Evolutionary conservation across 176 grass and related monocot genomes (phyloP), one percentile per base, ranked within the genome.

Genomic region (Hsuehochloa calcarea): DNA sequence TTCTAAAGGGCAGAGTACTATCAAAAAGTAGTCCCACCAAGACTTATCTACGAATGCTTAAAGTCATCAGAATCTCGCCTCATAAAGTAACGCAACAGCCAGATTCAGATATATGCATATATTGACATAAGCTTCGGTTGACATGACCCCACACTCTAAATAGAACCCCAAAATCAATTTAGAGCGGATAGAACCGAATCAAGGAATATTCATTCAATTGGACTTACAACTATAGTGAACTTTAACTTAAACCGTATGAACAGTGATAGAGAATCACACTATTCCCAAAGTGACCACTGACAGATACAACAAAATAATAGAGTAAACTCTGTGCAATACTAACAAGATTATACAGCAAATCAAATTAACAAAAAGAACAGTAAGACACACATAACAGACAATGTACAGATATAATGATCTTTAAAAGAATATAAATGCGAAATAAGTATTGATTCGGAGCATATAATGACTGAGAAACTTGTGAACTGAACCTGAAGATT

Each of bases 401-500:
- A 25, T 25, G 58, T 55, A 26, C 22, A 55, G 51, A 55, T 55
- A 55, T 63, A 69, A 69, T 4, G 60, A 75, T 59, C 58, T 65
- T 5, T 39, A 31, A 56, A 52, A 41, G 29, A 72, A 79, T 16
- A 41, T n/a, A 31, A 47, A 16, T 25, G 38, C 0, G 0, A 75
- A 61, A 58, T 41, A 65, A 23, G 26, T 49, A 68, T 26, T 62
- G 31, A 15, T 22, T 34, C 60, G 77, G 12, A 34, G 12, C 23
- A 65, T 49, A 84, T n/a, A 81, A 79, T 47, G 38, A 62, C 7
- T 79, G 41, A 84, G 78, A 79, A 83, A 52, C 35, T 77, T 34
- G 49, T 78, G 65, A 87, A 54, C 45, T 80, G 38, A 85, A 95
- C 96, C 96, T 88, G 96, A 95, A 80, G 88, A 92, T 88, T 98